phyloP scores from a whole-genome alignment of 2,329 filamentous ascomycete genomes.

The Aspergillus vadensis region DNA sequence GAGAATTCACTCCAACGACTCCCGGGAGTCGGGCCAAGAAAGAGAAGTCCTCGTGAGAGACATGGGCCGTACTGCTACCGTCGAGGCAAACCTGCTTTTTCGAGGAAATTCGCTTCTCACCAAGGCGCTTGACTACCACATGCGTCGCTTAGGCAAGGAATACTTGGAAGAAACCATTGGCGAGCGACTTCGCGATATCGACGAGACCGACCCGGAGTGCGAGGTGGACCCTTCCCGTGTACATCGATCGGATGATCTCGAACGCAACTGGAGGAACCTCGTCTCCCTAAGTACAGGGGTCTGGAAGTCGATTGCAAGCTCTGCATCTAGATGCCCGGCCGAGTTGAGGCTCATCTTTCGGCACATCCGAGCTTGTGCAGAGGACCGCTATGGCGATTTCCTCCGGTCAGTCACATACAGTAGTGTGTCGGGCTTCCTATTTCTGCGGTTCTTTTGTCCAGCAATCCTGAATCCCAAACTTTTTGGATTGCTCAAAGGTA shows the following conservation, averaged over 20 bases:
- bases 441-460: slow-evolving; percentile 92
- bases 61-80: slow-evolving; percentile 64
- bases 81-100: slow-evolving; percentile 92
- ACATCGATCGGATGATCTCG: slow-evolving; percentile 66
- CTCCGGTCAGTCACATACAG: slow-evolving; percentile 87
- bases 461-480: slow-evolving; percentile 95
- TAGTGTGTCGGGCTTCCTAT: slow-evolving; percentile 91
- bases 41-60: slow-evolving; percentile 64
- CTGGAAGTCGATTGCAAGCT: slow-evolving; percentile 79
- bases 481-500: slow-evolving; percentile 78
- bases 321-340: slow-evolving; percentile 72
- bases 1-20: slow-evolving; percentile 65
- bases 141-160: slow-evolving; percentile 90
- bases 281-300: slow-evolving; percentile 76
- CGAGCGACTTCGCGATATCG: slow-evolving; percentile 86
- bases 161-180: slow-evolving; percentile 85
- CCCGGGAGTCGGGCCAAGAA: slow-evolving; percentile 58
- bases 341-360: slow-evolving; percentile 85
- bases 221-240: slow-evolving; percentile 91
- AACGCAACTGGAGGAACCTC: slow-evolving; percentile 79
- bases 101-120: slow-evolving; percentile 92
- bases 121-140: slow-evolving; percentile 90
- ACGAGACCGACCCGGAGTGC: slow-evolving; percentile 85
- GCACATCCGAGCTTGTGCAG: slow-evolving; percentile 87
- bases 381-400: slow-evolving; percentile 93